phyloP scores from a whole-genome alignment of 306 rosid genomes.

The Fragaria iinumae region DNA sequence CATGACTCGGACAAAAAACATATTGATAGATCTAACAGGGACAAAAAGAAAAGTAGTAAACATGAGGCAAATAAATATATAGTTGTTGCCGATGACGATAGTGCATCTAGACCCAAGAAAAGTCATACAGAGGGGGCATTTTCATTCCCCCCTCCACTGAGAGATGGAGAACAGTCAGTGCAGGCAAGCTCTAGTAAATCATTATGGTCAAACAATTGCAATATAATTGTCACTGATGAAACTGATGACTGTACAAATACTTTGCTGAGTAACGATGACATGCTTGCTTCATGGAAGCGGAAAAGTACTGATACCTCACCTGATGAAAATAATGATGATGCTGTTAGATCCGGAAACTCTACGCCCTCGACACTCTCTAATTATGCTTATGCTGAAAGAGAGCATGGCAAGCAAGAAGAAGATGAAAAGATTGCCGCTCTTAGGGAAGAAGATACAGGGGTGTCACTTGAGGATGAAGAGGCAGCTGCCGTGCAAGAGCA shows the following conservation, averaged over 20 bases:
- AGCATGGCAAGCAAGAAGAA: conserved; percentile 62
- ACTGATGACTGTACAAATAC: conserved; percentile 55
- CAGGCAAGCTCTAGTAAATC: conserved; percentile 63
- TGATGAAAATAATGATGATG: conserved; percentile 62
- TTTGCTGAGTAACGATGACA: conserved; percentile 50
- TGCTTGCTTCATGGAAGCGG: conserved; percentile 67
- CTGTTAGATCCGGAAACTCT: conserved; percentile 59
- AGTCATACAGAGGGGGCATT: conserved; percentile 56
- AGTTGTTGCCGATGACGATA: conserved; percentile 44
- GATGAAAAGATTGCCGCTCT: conserved; percentile 55
- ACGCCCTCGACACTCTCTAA: conserved; percentile 76
- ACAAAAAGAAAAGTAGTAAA: conserved; percentile 48
- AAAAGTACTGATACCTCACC: conserved; percentile 85
- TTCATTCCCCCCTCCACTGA: conserved; percentile 78
- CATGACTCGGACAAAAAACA: conserved; percentile 49
- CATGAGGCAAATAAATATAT: conserved; percentile 65
- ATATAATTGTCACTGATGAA: conserved; percentile 45
- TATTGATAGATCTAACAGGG: conserved; percentile 44
- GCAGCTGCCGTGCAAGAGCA: conserved; percentile 99
- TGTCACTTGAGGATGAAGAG: conserved; percentile 90
- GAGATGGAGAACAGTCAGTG: conserved; percentile 51
- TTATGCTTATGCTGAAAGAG: conserved; percentile 77
- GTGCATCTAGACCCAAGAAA: conserved; percentile 43
- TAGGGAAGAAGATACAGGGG: conserved; percentile 75
- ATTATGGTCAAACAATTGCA: conserved; percentile 56